Base-by-base conservation (phyloP, 768 basidiomycete genomes). In the Cantharellus anzutake region DNA sequence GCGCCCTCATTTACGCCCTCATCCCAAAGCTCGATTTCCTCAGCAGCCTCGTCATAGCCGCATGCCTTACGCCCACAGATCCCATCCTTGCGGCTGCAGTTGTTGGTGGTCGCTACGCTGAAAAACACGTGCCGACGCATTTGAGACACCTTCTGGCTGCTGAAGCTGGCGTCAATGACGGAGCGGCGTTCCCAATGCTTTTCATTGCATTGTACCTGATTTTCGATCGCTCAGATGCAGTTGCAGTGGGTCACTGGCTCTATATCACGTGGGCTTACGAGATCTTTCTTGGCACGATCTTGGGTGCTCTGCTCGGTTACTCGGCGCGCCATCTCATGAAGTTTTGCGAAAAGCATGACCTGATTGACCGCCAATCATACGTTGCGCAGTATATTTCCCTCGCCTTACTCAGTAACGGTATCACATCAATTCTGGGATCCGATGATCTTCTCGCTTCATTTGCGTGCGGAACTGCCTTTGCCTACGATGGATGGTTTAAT, bases 391-490 rank as follows among this genome's bases (percentile, higher is more conserved):
- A 89, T 66, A 75, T 89, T 44, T 83, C 85, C 34, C 76, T 93
- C 41, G 86, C 88, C 1, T 76, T 92, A 63, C 76, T 92, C 62
- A 83, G 86, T 37, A 85, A 87, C 67, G 94, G 94, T 41, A 76
- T 86, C 41, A 86, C 81, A 60, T 84, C 82, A 0, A 76, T 96
- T 5, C 76, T 97, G 38, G 92, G 92, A 40, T 84, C 88, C 5
- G 92, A 97, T 71, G 93, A 97, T 70, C 80, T 99, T 20, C 77
- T 99, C 4, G 89, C 93, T 14, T 86, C 94, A 1, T 99, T 98
- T 69, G 81, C 83, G 3, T 97, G 93, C 67, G 96, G 96, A 16
- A 84, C 89, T 3, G 89, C 91, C 2, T 99, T 97, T 68, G 94
- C 91, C 0, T 96, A 91, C 91, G 92, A 94, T 67, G 90, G 83